phyloP scores from a whole-genome alignment of 179 eudicot species.

The Monotropa hypopitys region DNA sequence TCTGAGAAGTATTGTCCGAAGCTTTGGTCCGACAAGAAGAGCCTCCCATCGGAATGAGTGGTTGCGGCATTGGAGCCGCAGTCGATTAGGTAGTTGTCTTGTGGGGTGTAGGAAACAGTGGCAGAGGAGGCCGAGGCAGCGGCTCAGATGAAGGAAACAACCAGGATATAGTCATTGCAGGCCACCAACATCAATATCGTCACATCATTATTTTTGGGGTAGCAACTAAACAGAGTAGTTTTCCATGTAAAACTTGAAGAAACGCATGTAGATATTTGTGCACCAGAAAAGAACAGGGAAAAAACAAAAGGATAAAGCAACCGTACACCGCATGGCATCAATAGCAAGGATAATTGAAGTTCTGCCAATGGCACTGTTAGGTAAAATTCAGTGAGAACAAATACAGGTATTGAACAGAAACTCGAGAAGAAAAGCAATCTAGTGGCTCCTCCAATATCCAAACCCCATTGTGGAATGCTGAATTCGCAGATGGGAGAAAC shows the following conservation, averaged over 20 bases:
- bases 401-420: not conserved
- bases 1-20: slow-evolving; percentile 17
- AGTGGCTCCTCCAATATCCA: not conserved
- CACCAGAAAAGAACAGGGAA: not conserved
- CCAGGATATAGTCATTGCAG: too few species aligned
- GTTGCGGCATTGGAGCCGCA: slow-evolving; percentile 43
- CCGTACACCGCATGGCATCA: not conserved
- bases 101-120: slow-evolving; percentile 26
- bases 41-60: slow-evolving; percentile 35
- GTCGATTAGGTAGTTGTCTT: slow-evolving; percentile 43
- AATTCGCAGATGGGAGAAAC: not conserved
- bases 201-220: not conserved
- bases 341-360: not conserved
- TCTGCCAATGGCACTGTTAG: not conserved
- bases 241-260: not conserved
- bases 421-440: not conserved
- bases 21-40: slow-evolving; percentile 34
- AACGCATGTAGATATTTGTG: not conserved
- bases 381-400: not conserved
- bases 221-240: not conserved
- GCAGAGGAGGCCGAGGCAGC: not conserved
- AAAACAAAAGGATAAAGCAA: not conserved
- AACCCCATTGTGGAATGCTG: not conserved
- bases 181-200: too few species aligned
- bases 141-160: not conserved